A percentile compares a stretch with the other conserved stretches of the same genome.
These are phyloP conservation scores for Lodderomyces oxycetoniae DNA, from an alignment of 1,139 yeast genomes.

Conservation along the genomic window DNA sequence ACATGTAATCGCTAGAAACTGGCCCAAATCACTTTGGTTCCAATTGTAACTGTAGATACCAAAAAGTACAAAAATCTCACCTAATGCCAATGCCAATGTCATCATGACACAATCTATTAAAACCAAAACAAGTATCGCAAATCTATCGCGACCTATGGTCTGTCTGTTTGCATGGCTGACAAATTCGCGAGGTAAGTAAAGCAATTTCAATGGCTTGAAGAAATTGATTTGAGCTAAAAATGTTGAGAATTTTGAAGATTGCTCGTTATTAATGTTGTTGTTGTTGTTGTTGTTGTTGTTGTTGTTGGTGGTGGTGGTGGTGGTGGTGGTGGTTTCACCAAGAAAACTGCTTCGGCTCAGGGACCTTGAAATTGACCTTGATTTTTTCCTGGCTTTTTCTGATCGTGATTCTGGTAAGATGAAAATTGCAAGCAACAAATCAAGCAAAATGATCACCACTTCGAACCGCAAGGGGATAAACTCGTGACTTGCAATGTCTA, in stretches of 20 bases:
- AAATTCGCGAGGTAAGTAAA: slow-evolving; percentile 35
- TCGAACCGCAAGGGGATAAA: slow-evolving; percentile 31
- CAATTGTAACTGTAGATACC: slow-evolving; percentile 57
- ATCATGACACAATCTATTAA: slow-evolving; percentile 42
- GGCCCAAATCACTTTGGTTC: slow-evolving; percentile 57
- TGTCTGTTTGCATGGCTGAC: slow-evolving; percentile 16
- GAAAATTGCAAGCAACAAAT: slow-evolving; percentile 27
- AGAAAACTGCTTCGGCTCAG: slow-evolving; percentile 9
- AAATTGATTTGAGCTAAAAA: slow-evolving; percentile 19
- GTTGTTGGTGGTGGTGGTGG: no score
- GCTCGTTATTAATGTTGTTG: neutral
- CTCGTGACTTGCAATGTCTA: slow-evolving; percentile 18
- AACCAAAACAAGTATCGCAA: slow-evolving; percentile 43
- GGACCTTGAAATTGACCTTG: slow-evolving; percentile 37
- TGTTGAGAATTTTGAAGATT: neutral
- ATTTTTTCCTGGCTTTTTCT: slow-evolving; percentile 38
- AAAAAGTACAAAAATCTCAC: slow-evolving; percentile 50
- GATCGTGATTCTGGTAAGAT: slow-evolving; percentile 59
- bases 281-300: no score
- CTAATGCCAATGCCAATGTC: slow-evolving; percentile 34
- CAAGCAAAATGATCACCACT: slow-evolving; percentile 20
- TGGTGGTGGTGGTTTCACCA: slow-evolving; percentile 3
- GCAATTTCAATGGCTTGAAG: slow-evolving; percentile 45
- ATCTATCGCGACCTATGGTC: slow-evolving; percentile 17
- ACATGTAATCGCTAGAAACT: slow-evolving; percentile 53